phyloP scores from a whole-genome alignment of 768 basidiomycete genomes.

The Leccinum truebloodii region DNA sequence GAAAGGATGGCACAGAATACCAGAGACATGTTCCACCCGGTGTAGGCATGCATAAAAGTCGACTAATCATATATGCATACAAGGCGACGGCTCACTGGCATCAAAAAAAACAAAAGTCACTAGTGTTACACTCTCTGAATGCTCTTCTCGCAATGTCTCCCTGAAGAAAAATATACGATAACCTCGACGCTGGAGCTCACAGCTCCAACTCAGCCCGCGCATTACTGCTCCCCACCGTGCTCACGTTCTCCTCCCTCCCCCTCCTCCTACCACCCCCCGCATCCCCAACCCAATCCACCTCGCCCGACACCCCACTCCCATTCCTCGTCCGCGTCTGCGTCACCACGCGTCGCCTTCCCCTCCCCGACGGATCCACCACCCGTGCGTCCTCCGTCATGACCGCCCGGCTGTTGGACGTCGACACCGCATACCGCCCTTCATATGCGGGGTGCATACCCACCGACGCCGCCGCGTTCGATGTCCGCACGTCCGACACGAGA shows the following conservation, averaged over 20 bases:
- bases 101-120: background rate
- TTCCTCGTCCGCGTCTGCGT: background rate
- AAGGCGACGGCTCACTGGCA: background rate
- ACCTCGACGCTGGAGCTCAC: conserved; percentile 3
- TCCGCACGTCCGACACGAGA: conserved; percentile 34
- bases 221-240: conserved; percentile 27
- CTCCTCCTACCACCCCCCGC: background rate
- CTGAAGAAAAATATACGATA: background rate
- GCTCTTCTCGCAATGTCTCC: background rate
- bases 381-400: conserved; percentile 16
- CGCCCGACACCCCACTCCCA: conserved; percentile 5
- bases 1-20: no score
- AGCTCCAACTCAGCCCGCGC: conserved; percentile 20
- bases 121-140: no score
- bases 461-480: conserved; percentile 35
- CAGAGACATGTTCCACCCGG: background rate
- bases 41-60: background rate
- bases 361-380: conserved; percentile 33
- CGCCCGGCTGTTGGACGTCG: conserved; percentile 25
- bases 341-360: conserved; percentile 31
- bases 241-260: background rate
- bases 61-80: background rate
- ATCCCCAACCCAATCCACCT: conserved; percentile 18
- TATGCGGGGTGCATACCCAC: conserved; percentile 37
- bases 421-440: conserved; percentile 40